Evolutionary conservation across 2,329 filamentous ascomycete genomes (phyloP), one percentile per base, ranked within the genome.

Genomic region (Teratosphaeriaceae sp.): DNA sequence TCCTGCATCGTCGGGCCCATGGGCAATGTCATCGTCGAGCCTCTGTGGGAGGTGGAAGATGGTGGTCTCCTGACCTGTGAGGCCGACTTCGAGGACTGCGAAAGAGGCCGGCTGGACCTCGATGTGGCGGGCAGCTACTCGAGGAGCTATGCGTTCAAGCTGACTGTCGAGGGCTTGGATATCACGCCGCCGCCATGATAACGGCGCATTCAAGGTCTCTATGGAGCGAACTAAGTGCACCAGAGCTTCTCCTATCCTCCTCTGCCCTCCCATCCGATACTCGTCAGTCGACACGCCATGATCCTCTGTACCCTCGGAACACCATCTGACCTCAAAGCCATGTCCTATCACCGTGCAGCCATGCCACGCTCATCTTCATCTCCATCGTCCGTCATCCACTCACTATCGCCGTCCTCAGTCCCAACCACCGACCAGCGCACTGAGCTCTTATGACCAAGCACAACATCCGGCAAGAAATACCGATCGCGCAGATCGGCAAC

Each of bases 61-160:
- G 72, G 78, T 3, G 76, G 79, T 0, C 62, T 95, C 22, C 66
- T 88, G 40, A 76, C 77, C 24, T 73, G 78, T 1, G 85, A 92
- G 50, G 82, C 89, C 3, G 88, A 96, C 58, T 83, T 96, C 56
- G 85, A 94, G 37, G 88, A 95, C 52, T 95, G 89, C 55, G 78
- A 88, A 52, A 74, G 86, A 8, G 89, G 88, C 0, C 71, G 87
- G 40, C 62, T 95, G 51, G 88, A 95, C 62, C 63, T 95, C 36
- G 89, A 95, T 68, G 80, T 86, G 27, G 87, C 80, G 2, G 89
- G 89, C 0, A 88, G 84, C 59, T 95, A 94, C 64, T 89, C 87
- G 2, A 75, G 88, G 61, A 84, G 75, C 49, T 81, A 82, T 59
- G 69, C 75, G 13, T 82, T 82, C 57, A 71, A 72, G 50, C 58